Base-by-base conservation (phyloP, 129 eudicot species). In the Tanacetum coccineum region DNA sequence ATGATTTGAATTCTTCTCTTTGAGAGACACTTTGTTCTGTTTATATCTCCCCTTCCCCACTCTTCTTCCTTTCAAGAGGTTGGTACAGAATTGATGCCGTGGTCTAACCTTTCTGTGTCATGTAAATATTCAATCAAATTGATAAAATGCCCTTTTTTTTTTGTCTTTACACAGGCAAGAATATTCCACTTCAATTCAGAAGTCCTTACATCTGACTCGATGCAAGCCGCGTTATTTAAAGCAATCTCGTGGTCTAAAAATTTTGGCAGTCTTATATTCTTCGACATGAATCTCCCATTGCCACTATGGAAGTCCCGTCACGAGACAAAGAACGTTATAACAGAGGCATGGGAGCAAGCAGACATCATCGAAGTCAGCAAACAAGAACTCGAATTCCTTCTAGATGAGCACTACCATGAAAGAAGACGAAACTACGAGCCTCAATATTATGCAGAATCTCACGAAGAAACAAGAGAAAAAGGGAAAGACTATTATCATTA, bases 221-320 rank as follows among this genome's bases (percentile, higher is more conserved):
- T 88, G 96, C 78, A 74, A 45, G 59, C 95, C 17, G 13, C 95
- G 14, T 87, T 93, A n/a, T 80, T 75, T 67, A 82, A 70, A 77
- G 98, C 98, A 28, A 84, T 93, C 59, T 65, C 85, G 8, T 78
- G 79, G 82, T 86, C 95, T 11, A 93, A 88, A 66, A 86, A 88
- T 19, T 93, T 84, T 42, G 92, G 92, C 17, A 80, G 84, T 70
- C 95, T 86, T 6, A 64, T 81, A 39, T 93, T 93, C 73, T 93
- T 93, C 42, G 98, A 93, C 78, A 64, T 81, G 75, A 93, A 93
- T 77, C 91, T 93, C 10, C 91, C 96, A 40, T 71, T 93, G 45
- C 98, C 98, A 0, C 66, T 93, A 19, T 93, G 98, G 98, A 82
- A 81, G 70, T 93, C 96, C 32, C 92, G 95, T 4, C 91, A 88